Evolutionary conservation across 1,139 yeast genomes (phyloP).

Genomic region (Taphrina flavorubra): DNA sequence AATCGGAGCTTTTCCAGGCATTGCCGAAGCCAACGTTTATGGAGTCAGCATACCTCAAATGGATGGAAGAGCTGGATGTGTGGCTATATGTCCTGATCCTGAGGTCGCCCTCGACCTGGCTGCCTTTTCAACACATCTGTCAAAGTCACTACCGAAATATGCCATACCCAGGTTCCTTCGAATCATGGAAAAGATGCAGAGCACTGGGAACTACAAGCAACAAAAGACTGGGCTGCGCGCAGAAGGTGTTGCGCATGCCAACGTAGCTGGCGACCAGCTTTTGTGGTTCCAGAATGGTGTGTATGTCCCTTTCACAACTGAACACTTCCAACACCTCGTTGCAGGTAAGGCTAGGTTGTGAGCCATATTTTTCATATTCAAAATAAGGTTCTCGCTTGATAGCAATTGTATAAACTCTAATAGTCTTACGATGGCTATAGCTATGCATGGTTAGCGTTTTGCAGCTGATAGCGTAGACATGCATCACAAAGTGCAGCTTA

Average conservation of each 20-base stretch:
- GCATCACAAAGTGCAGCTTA: no score
- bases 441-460: no score
- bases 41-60: conserved; percentile 86
- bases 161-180: conserved; percentile 87
- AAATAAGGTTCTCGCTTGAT: no score
- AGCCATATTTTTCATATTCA: no score
- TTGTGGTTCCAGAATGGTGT: conserved; percentile 29
- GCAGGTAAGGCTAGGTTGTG: conserved; percentile 31
- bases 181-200: conserved; percentile 65
- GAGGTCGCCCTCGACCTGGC: conserved; percentile 51
- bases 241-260: conserved; percentile 34
- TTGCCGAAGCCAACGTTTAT: conserved; percentile 80
- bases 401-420: no score
- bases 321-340: conserved; percentile 21
- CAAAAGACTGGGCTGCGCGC: conserved; percentile 61
- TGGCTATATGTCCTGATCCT: conserved; percentile 67
- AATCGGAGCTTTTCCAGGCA: conserved; percentile 54
- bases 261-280: conserved; percentile 20
- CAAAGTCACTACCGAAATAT: conserved; percentile 71
- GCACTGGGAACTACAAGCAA: conserved; percentile 84
- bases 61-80: conserved; percentile 96
- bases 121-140: conserved; percentile 55
- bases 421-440: no score
- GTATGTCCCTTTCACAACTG: conserved; percentile 20
- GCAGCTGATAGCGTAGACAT: no score